A percentile compares a stretch with the other conserved stretches of the same genome.
phyloP scores from a whole-genome alignment of 305 asterid species.

The Andrographis paniculata region DNA sequence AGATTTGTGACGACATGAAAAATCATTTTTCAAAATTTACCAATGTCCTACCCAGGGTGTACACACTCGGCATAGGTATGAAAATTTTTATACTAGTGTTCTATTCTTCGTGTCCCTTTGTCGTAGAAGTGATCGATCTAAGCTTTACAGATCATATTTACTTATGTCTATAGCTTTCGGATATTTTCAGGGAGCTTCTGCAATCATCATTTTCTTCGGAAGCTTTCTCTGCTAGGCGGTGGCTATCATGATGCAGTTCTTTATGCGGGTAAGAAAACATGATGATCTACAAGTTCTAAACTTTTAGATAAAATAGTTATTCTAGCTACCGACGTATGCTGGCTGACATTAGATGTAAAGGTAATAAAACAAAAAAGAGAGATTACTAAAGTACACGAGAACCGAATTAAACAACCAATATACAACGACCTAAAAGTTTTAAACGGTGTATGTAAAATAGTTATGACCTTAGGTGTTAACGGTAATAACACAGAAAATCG shows the following conservation, averaged over 20 bases:
- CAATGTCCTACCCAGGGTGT: constrained; percentile 51
- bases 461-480: too few relatives aligned
- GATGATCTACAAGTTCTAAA: background rate
- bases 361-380: too few relatives aligned
- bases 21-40: constrained; percentile 30
- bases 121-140: background rate
- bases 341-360: too few relatives aligned
- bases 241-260: constrained; percentile 68
- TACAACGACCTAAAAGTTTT: too few relatives aligned
- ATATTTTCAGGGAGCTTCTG: constrained; percentile 55
- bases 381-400: too few relatives aligned
- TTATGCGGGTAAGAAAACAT: constrained; percentile 74
- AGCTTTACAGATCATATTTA: background rate
- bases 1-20: constrained; percentile 50
- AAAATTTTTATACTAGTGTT: background rate
- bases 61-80: constrained; percentile 76
- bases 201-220: constrained; percentile 81
- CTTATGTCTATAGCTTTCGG: too few relatives aligned
- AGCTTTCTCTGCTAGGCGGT: constrained; percentile 64
- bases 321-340: background rate
- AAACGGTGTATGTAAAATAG: too few relatives aligned
- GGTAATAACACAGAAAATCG: too few relatives aligned
- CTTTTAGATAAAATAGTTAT: background rate
- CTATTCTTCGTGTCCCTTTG: background rate
- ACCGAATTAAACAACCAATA: too few relatives aligned